Percentiles rank a stretch among this genome's conserved stretches.
phyloP scores from a whole-genome alignment of 306 rosid genomes.

The Inga leiocalycina region DNA sequence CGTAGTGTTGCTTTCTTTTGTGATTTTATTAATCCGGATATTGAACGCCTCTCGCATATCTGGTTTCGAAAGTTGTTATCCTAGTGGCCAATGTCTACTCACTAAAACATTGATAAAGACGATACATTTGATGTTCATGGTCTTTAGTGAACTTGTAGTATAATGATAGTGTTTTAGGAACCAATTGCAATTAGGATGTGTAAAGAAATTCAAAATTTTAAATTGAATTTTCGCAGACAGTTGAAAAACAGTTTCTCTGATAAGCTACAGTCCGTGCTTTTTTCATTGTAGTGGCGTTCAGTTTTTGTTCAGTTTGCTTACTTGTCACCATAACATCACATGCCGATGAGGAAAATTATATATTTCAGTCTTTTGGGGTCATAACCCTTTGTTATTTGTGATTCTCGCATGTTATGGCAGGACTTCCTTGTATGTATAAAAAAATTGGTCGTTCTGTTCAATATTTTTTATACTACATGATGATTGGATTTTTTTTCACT shows the following conservation, averaged over 20 bases:
- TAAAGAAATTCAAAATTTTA: not conserved
- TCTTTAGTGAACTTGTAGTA: not conserved
- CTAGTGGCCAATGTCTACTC: not conserved
- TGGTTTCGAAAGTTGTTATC: not conserved
- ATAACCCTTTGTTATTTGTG: not conserved
- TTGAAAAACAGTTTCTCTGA: not conserved
- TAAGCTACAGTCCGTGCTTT: not conserved
- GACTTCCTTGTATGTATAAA: not conserved
- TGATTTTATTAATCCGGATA: not conserved
- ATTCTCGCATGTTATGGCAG: not conserved
- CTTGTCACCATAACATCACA: not conserved
- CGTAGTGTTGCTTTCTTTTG: slow-evolving; percentile 5
- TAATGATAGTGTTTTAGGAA: not conserved
- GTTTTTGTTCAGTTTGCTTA: slow-evolving; percentile 3
- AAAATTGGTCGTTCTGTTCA: not conserved
- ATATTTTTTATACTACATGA: not conserved
- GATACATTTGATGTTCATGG: not conserved
- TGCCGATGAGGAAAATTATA: not conserved
- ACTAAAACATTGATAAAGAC: not conserved
- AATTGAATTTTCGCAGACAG: not conserved
- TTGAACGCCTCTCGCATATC: not conserved
- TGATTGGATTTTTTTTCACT: not conserved
- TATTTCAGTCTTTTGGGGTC: not conserved
- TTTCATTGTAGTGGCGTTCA: slow-evolving; percentile 12
- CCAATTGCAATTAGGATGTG: not conserved